Evolutionary conservation across 345 rosid species (phyloP).

Genomic region (Linum tenue): DNA sequence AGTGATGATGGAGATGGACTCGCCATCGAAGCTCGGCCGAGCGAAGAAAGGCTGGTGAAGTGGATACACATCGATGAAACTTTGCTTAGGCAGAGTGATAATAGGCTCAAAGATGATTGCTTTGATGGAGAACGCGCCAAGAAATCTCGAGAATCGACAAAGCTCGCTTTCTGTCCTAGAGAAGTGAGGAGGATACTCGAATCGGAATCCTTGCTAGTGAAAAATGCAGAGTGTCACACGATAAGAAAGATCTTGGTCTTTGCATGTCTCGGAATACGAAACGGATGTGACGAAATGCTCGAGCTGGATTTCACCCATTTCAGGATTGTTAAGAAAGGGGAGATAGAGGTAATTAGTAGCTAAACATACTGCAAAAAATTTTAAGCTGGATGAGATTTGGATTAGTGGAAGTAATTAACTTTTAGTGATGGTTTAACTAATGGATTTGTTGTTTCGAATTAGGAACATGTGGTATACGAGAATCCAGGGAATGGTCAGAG

Average conservation of each 20-base stretch:
- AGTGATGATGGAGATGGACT: no score
- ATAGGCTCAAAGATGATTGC: conserved; percentile 20
- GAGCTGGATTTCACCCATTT: conserved; percentile 52
- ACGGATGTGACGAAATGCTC: conserved; percentile 47
- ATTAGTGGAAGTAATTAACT: no score
- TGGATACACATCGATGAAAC: conserved; percentile 40
- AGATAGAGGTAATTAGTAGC: conserved; percentile 16
- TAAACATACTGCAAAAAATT: no score
- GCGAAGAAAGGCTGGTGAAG: conserved; percentile 25
- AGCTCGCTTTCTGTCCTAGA: conserved; percentile 50
- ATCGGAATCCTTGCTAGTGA: conserved; percentile 23
- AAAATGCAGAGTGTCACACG: conserved; percentile 50
- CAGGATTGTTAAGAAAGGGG: conserved; percentile 40
- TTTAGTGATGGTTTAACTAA: no score
- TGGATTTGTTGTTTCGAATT: no score
- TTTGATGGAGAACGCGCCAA: conserved; percentile 21
- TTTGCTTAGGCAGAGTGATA: conserved; percentile 19
- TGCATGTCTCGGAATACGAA: conserved; percentile 41
- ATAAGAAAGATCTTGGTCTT: conserved; percentile 48
- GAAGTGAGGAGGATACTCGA: conserved; percentile 40
- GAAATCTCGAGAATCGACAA: conserved; percentile 22
- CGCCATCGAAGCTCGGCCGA: no score
- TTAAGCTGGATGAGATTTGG: no score
- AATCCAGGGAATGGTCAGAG: conserved; percentile 31
- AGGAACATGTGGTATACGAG: conserved; percentile 51